These are phyloP conservation scores for Leptodermis oblonga DNA, from an alignment of 257 asterid species.

Conservation along the genomic window DNA sequence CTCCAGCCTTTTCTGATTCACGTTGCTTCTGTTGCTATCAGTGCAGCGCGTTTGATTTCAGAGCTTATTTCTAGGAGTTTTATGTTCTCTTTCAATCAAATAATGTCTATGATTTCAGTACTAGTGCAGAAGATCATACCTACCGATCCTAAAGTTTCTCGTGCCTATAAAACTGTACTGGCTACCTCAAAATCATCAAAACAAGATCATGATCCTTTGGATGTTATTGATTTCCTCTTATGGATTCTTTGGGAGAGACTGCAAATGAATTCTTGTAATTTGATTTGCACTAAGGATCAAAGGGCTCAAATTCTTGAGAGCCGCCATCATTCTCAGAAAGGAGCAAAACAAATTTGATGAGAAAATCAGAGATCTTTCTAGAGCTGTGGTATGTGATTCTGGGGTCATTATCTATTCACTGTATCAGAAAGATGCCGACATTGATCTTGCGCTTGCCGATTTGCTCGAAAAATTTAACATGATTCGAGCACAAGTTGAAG, in stretches of 20 bases:
- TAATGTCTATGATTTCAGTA: too few relatives aligned
- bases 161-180: too few relatives aligned
- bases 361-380: background rate
- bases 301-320: background rate
- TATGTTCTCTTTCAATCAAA: too few relatives aligned
- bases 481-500: background rate
- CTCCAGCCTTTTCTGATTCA: too few relatives aligned
- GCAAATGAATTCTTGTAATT: too few relatives aligned
- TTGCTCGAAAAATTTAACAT: background rate
- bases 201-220: too few relatives aligned
- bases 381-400: background rate
- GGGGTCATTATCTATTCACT: background rate
- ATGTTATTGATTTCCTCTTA: background rate
- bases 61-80: too few relatives aligned
- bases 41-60: too few relatives aligned
- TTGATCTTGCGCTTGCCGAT: background rate
- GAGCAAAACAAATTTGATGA: background rate
- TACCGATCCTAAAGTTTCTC: background rate
- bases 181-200: too few relatives aligned
- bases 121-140: background rate
- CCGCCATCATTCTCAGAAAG: background rate
- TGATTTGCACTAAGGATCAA: background rate
- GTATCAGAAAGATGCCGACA: background rate
- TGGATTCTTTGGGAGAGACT: background rate
- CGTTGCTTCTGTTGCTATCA: too few relatives aligned